These are phyloP conservation scores for Arabis hirsuta DNA, from an alignment of 345 rosid genomes.

Conservation along the genomic window DNA sequence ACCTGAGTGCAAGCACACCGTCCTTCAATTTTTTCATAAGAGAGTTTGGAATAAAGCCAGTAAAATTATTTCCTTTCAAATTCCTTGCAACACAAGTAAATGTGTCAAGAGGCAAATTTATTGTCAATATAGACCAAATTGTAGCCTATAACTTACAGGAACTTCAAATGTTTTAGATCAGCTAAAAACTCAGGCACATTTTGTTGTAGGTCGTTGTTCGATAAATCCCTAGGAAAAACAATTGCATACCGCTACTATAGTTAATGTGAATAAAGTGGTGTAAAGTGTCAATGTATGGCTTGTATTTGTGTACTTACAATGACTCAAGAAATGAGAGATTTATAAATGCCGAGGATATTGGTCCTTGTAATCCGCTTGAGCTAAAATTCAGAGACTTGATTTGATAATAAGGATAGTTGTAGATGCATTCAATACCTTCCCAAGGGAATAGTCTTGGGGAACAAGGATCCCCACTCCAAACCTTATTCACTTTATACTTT, in stretches of 20 bases:
- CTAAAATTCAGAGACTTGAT: constrained; percentile 57
- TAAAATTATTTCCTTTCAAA: constrained; percentile 53
- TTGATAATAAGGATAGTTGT: constrained; percentile 18
- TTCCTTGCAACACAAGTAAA: constrained; percentile 43
- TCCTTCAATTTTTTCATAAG: constrained; percentile 48
- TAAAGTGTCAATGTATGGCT: not conserved
- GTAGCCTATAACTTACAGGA: constrained; percentile 43
- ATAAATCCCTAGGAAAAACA: constrained; percentile 54
- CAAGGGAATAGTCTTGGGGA: constrained; percentile 50
- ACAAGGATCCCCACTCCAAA: constrained; percentile 69
- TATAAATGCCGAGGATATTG: constrained; percentile 36
- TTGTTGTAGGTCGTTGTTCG: constrained; percentile 55
- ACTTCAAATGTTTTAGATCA: constrained; percentile 44
- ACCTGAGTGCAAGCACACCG: constrained; percentile 53
- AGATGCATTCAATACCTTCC: constrained; percentile 57
- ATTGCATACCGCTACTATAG: too few species aligned
- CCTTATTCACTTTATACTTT: constrained; percentile 42
- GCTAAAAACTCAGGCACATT: constrained; percentile 52
- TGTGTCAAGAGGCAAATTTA: constrained; percentile 8
- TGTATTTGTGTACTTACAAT: constrained; percentile 47
- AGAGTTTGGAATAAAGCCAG: constrained; percentile 53
- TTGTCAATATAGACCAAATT: not conserved
- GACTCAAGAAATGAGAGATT: constrained; percentile 44
- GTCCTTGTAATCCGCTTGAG: constrained; percentile 55
- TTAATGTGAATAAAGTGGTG: not conserved